A percentile compares a stretch with the other conserved stretches of the same genome.
phyloP scores from a whole-genome alignment of 345 rosid species.

The Tarenaya hassleriana region DNA sequence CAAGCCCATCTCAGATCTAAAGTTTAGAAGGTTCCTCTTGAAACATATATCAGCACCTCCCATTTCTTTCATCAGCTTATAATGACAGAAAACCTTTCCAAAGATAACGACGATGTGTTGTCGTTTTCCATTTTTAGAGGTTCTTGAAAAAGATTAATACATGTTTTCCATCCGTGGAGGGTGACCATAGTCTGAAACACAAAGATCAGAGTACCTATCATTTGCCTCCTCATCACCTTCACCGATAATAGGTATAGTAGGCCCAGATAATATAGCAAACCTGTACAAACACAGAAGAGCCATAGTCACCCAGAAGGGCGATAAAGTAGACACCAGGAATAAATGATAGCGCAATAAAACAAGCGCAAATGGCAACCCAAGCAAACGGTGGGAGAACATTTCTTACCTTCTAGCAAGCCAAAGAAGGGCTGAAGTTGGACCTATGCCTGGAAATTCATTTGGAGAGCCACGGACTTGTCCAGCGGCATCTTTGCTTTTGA shows the following conservation, averaged over 20 bases:
- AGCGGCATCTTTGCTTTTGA: slow-evolving; percentile 99
- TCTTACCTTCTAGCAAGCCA: slow-evolving; percentile 94
- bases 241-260: slow-evolving; percentile 95
- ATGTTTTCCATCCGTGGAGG: slow-evolving; percentile 4
- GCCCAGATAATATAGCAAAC: slow-evolving; percentile 93
- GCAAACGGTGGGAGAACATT: slow-evolving; percentile 8
- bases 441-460: slow-evolving; percentile 93
- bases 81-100: neutral
- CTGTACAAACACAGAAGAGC: slow-evolving; percentile 37
- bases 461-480: slow-evolving; percentile 99
- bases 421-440: slow-evolving; percentile 90
- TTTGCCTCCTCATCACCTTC: slow-evolving; percentile 98
- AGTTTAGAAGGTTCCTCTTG: neutral
- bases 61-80: slow-evolving; percentile 10
- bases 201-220: slow-evolving; percentile 56
- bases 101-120: neutral
- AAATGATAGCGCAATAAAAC: too few relatives aligned
- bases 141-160: too few relatives aligned
- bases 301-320: slow-evolving; percentile 7
- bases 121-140: too few relatives aligned
- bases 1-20: slow-evolving; percentile 5
- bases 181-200: slow-evolving; percentile 3
- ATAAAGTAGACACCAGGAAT: slow-evolving; percentile 3
- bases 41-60: neutral
- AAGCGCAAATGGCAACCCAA: slow-evolving; percentile 17